Evolutionary conservation across 1,284 basidiomycete species (phyloP), one percentile per base, ranked within the genome.

Genomic region (Coniferiporia sulphurascens): DNA sequence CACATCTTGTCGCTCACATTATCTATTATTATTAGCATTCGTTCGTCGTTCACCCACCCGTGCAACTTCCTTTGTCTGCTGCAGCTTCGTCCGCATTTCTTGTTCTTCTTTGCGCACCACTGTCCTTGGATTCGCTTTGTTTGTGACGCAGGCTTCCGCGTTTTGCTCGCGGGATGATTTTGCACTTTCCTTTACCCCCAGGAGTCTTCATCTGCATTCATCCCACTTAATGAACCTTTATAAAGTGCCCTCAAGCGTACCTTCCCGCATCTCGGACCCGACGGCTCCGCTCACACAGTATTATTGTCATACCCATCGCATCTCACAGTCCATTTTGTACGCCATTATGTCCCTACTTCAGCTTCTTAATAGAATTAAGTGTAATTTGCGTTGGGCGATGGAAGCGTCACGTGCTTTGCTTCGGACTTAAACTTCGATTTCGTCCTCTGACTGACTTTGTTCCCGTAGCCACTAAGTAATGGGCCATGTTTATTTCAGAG

Each of bases 241-340:
- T 51, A 35, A 8, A 13, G 8, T 0, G 21, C 7, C 34, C 17
- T 32, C 32, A 35, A 10, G 38, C 38, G 15, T 3, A 41, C 15
- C 38, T 41, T 15, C 15, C 12, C 38, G 9, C 38, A 15, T 35
- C 49, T 13, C 36, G 13, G 32, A 51, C 32, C 49, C 13, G 34
- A 32, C 34, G n/a, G 22, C 22, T 51, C 49, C 32, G 32, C 35
- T 32, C 49, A 51, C 49, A 36, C 32, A 51, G 9, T 41, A 41
- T 12, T 41, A 12, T 51, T 51, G 32, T 35, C 32, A 51, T 51
- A 51, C 49, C 34, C 49, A 51, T 51, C 32, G 49, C 49, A 51
- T 51, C 21, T 51, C 38, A 8, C 9, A 12, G 38, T 41, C 15
- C 9, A 12, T 41, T 41, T 41, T 41, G 38, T 41, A 41, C 38